Conservation (phyloP, 2,329 filamentous ascomycete genomes). For the Colletotrichum euphorbiae region DNA sequence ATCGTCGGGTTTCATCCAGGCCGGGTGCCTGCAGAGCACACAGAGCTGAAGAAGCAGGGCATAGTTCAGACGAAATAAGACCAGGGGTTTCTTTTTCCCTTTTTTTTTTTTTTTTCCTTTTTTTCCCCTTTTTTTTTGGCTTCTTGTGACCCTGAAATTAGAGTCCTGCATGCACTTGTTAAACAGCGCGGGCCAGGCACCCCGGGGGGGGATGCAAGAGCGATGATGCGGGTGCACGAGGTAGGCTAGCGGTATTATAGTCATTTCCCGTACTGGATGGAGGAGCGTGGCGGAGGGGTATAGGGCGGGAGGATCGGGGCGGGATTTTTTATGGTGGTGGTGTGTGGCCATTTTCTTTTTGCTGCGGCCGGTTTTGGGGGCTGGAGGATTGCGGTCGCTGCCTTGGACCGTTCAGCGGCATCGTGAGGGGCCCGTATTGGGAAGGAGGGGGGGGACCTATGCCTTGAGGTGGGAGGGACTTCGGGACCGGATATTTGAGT, state of each 20-base stretch:
- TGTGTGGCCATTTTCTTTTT: background rate
- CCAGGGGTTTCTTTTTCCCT: too few relatives aligned
- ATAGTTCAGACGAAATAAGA: constrained; percentile 10
- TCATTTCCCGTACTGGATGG: too few relatives aligned
- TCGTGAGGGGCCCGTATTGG: too few relatives aligned
- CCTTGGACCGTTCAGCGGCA: too few relatives aligned
- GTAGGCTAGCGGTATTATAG: too few relatives aligned
- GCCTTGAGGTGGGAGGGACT: too few relatives aligned
- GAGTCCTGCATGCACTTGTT: background rate
- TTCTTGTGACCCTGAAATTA: background rate
- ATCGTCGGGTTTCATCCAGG: background rate
- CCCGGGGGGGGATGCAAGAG: background rate
- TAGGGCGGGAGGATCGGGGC: constrained; percentile 12
- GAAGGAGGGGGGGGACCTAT: too few relatives aligned
- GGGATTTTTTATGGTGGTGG: background rate
- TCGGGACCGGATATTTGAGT: too few relatives aligned
- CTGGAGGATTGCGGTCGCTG: background rate
- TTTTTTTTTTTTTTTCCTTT: too few relatives aligned
- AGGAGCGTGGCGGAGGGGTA: constrained; percentile 1
- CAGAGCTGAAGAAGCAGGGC: background rate
- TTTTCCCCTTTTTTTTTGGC: too few relatives aligned
- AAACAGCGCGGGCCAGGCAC: background rate
- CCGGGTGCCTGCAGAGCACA: background rate
- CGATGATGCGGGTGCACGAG: background rate
- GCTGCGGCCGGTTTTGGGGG: constrained; percentile 27